These are phyloP conservation scores for Candida sp. DNA, from an alignment of 1,139 yeast genomes.

Conservation along the genomic window DNA sequence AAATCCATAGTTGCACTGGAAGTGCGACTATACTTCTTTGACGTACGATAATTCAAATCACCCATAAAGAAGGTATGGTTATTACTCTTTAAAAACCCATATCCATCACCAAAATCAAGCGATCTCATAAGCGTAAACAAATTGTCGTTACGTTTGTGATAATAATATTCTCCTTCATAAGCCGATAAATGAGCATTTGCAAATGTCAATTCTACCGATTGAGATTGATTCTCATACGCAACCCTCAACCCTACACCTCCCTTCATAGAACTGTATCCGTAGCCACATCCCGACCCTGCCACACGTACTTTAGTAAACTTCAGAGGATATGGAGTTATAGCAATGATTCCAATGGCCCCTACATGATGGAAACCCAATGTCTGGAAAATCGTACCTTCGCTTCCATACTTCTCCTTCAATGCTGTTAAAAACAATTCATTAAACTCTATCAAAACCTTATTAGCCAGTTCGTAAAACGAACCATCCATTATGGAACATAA, in stretches of 20 bases:
- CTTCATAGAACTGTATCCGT: constrained; percentile 59
- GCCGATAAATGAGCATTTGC: constrained; percentile 74
- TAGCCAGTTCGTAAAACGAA: constrained; percentile 39
- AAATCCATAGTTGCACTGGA: constrained; percentile 15
- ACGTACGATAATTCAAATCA: constrained; percentile 75
- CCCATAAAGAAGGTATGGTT: constrained; percentile 74
- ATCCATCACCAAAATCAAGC: constrained; percentile 59
- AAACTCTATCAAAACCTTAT: constrained; percentile 37
- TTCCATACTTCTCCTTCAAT: constrained; percentile 30
- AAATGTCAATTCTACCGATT: constrained; percentile 49
- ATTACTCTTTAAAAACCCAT: constrained; percentile 50
- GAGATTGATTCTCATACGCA: constrained; percentile 15
- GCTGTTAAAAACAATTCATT: constrained; percentile 38
- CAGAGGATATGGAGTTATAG: constrained; percentile 46
- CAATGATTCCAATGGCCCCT: constrained; percentile 67
- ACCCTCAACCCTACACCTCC: constrained; percentile 70
- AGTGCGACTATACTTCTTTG: constrained; percentile 21
- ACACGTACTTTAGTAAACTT: constrained; percentile 23
- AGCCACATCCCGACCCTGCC: constrained; percentile 54
- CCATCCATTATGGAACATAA: constrained; percentile 64
- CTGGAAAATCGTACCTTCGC: constrained; percentile 30
- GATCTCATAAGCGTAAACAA: constrained; percentile 47
- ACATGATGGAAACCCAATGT: constrained; percentile 44
- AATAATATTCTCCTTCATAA: constrained; percentile 57
- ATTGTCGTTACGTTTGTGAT: constrained; percentile 50